Base-by-base conservation (phyloP, 2,329 filamentous ascomycete species). In the Epichloe gansuensis region DNA sequence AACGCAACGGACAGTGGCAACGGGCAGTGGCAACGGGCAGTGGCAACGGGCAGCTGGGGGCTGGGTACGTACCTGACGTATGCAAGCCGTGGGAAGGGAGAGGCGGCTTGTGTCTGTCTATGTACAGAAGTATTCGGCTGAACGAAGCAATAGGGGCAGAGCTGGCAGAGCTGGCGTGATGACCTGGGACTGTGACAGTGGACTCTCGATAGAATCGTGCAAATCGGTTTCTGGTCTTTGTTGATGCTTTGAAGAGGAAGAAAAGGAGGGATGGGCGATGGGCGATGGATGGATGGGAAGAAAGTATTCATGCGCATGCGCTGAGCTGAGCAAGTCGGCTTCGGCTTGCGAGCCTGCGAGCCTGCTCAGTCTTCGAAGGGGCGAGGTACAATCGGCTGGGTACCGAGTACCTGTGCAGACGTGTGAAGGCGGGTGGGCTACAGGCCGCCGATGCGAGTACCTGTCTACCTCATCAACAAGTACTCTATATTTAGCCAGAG, bases 141-240 rank as follows among this genome's bases (percentile, higher is more conserved):
- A 54, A 59, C 52, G 56, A 58, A 56, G 56, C 56, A 61, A 61
- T 57, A 42, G 48, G 54, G 58, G 62, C 61, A 60, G 60, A 58
- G 59, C 58, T 63, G 62, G 59, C 60, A 62, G 59, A 66, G 73
- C 75, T 78, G 76, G 67, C 70, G 75, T 72, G 75, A 79, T 69
- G 68, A 74, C 75, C 76, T 67, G 44, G 70, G 72, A 75, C 77
- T 77, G 77, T 77, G 77, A 80, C 76, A 73, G 70, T 69, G 72
- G 72, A 76, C 72, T 77, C 76, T 77, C 69, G 67, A 68, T 72
- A 64, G 68, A 73, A 71, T 69, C 66, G 67, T 72, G 67, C 67
- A 72, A 72, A 71, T 71, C 74, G 73, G 68, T 66, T 68, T 71
- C 70, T 55, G 63, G 64, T 69, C 70, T 66, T 74, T 68, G n/a